Base-by-base conservation (phyloP, 345 rosid genomes). In the Gossypioides kirkii region DNA sequence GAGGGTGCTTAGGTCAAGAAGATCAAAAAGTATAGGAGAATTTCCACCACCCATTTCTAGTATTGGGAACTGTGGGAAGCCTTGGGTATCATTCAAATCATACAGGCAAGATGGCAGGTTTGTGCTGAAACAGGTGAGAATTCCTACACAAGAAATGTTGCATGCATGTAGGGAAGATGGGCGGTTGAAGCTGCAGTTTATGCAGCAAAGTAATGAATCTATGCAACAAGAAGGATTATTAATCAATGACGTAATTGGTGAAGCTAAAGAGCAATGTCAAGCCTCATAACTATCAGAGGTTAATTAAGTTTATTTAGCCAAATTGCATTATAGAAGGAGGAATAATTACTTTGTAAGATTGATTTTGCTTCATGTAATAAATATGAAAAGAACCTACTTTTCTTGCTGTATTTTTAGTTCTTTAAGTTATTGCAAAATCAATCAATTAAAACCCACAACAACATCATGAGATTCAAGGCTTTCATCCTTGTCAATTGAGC, bases 21-120 rank as follows among this genome's bases (percentile, higher is more conserved):
- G 76, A 42, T 25, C 62, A 6, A 70, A 76, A 38, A 52, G 70
- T 36, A 36, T 69, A 43, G 82, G 80, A 56, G 84, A 76, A 54
- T 90, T 88, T 75, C 96, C 96, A 26, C 98, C 97, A 3, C 94
- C 98, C 0, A 94, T 94, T 70, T 85, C 91, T 10, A 78, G 87
- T 68, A 83, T 89, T 56, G 87, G 91, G n/a, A 79, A 70, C 80
- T 79, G 77, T 10, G 93, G 93, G 18, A 89, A 81, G 87, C 94
- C 89, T 2, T 74, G 87, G 87, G 89, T 89, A 80, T 83, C 84
- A 77, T 89, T 94, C 72, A 89, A 90, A 82, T 83, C 97, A 25
- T 88, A 90, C 66, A 76, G 97, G 77, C 81, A 89, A 16, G 91
- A 89, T 53, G 97, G 97, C 8, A 84, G 98, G 76, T 84, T 92